Conservation (phyloP, 805 yeast genomes). For the Candida hungchunana region DNA sequence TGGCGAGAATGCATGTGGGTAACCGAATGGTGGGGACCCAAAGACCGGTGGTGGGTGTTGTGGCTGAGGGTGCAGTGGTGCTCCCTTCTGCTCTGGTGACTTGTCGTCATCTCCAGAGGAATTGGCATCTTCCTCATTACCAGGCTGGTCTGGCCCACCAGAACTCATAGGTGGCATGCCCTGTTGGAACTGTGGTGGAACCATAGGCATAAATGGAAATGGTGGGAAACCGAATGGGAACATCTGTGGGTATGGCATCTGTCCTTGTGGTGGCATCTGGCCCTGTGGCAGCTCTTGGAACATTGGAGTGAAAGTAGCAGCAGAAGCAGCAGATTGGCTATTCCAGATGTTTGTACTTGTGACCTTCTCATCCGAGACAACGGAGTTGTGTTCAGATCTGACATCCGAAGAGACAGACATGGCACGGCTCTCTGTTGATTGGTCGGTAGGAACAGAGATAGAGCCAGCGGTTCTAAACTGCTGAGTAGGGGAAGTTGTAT, state of each 20-base stretch:
- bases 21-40: constrained; percentile 21
- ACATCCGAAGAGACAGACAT: constrained; percentile 27
- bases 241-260: constrained; percentile 27
- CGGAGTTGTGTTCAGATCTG: constrained; percentile 33
- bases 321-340: constrained; percentile 63
- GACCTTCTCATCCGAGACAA: constrained; percentile 27
- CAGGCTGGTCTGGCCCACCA: neutral
- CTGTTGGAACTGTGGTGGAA: constrained; percentile 21
- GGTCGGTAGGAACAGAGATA: neutral
- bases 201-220: constrained; percentile 33
- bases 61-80: constrained; percentile 20
- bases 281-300: constrained; percentile 19
- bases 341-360: constrained; percentile 49
- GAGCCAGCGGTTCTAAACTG: constrained; percentile 22
- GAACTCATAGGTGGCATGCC: constrained; percentile 4
- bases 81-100: neutral
- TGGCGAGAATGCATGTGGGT: constrained; percentile 28
- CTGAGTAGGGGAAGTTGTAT: constrained; percentile 40
- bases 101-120: neutral
- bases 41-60: constrained; percentile 16
- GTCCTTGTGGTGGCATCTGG: constrained; percentile 17
- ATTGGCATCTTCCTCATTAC: neutral
- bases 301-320: constrained; percentile 51
- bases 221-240: constrained; percentile 35
- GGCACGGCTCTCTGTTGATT: constrained; percentile 13